Base-by-base conservation (phyloP, 257 asterid species). In the Haberlea rhodopensis region DNA sequence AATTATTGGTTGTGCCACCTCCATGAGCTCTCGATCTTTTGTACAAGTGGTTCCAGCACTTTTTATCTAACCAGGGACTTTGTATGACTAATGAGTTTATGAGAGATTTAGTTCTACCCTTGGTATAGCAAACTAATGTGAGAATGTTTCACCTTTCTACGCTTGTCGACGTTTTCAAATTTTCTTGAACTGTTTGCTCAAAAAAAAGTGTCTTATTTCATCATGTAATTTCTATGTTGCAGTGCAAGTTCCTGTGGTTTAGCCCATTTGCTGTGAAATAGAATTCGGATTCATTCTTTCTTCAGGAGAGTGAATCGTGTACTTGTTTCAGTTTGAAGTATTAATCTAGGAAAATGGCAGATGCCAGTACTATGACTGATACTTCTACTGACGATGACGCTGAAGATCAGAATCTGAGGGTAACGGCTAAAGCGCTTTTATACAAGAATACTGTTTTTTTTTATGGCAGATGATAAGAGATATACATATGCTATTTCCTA, bases 331-430 rank as follows among this genome's bases (percentile, higher is more conserved):
- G 61, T 66, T 73, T 72, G 65, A 75, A 74, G 65, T 51, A 25
- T 59, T 67, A 31, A 25, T 62, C 53, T 24, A 13, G 72, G 67
- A 53, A 37, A 46, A 91, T 91, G 96, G 96, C 86, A 34, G 95
- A 81, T 71, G 81, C 78, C 82, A 90, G 97, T 83, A 94, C 90
- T 16, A 84, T 76, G 80, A 84, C 96, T 23, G 99, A 89, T 82
- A 72, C 94, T 63, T 90, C 97, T n/a, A 84, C 95, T 15, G 99
- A 92, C 76, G 99, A 94, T 8, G 96, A 89, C 69, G 90, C 97
- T 1, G 97, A 92, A 65, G 96, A 89, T 57, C 89, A 85, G 77
- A 71, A 82, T 71, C 59, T 75, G 72, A 81, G 86, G 88, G 97
- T 86, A 75, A 68, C 68, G 34, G 57, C 43, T 21, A 19, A 63